Evolutionary conservation across 1,284 basidiomycete species (phyloP), one percentile per base, ranked within the genome.

Genomic region (Rhizopogon parksii): DNA sequence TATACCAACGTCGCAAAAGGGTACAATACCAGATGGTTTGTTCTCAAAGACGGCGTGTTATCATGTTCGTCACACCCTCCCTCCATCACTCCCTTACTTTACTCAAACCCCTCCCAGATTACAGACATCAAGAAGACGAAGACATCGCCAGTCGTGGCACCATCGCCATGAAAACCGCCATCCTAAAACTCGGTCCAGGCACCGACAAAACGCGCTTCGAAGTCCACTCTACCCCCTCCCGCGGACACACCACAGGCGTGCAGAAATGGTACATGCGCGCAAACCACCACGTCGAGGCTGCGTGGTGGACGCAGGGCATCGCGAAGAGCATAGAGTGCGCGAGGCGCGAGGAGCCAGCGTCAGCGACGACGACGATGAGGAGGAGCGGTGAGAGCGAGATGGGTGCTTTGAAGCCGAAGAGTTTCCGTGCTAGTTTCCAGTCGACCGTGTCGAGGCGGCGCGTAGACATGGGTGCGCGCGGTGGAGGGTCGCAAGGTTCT

Each of bases 11-110:
- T 95, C 36, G 91, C 91, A 0, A 83, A 84, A 58, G 94, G 95
- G 0, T 97, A 95, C 69, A 88, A 86, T 59, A 89, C 89, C 0
- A 78, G 95, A 0, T 98, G 95, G 93, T 96, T 98, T 62, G 93
- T 97, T 0, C 78, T 98, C 36, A 84, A 90, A 59, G 82, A 90
- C 54, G 95, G 93, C 4, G 75, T 88, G 32, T 70, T 95, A 9
- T 91, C 88, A 25, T 94, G 90, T 87, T 63, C 36, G 83, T 75
- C 40, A 24, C 21, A 12, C 15, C 15, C n/a, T 24, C 25, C 27
- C 8, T 27, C 21, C 21, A 8, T 27, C 6, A 3, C 36, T 21
- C 21, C 2, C 38, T 46, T 15, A 3, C 24, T 3, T 45, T 51
- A 25, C 38, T 37, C 54, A n/a, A 58, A 37, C 46, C 47, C 47